phyloP scores from a whole-genome alignment of 495 filamentous ascomycete species.

The Penicillium macrosclerotiorum region DNA sequence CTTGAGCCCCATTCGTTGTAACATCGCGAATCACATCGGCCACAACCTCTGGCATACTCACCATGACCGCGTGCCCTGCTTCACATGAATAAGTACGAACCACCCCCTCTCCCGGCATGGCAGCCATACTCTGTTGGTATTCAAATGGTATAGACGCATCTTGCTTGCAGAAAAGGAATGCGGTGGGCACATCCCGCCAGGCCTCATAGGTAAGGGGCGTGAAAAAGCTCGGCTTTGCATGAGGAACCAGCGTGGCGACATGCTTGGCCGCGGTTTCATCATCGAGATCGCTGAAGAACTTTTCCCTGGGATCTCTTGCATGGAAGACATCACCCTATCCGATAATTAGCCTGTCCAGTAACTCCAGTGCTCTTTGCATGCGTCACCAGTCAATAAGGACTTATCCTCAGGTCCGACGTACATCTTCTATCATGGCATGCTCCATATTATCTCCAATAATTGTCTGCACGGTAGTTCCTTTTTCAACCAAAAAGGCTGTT shows the following conservation, averaged over 20 bases:
- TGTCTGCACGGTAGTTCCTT: not conserved
- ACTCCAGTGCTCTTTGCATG: too few species aligned
- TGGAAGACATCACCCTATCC: not conserved
- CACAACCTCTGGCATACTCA: conserved; percentile 3
- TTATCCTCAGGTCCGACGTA: not conserved
- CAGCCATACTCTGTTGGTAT: conserved; percentile 1
- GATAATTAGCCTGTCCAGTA: too few species aligned
- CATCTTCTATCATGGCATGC: not conserved
- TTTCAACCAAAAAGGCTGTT: conserved; percentile 3
- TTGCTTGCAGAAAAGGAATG: conserved; percentile 4
- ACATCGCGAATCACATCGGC: conserved; percentile 3
- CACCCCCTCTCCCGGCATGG: not conserved
- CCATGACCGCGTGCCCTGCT: not conserved
- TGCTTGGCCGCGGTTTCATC: conserved; percentile 1
- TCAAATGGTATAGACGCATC: not conserved
- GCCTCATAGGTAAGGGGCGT: conserved; percentile 6
- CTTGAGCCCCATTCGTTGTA: not conserved
- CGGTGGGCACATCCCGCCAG: conserved; percentile 6
- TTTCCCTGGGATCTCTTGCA: not conserved
- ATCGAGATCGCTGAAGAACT: conserved; percentile 8
- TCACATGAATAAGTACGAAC: not conserved
- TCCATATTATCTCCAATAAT: not conserved
- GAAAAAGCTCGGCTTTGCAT: conserved; percentile 1
- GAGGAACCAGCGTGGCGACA: not conserved
- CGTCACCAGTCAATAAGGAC: too few species aligned